phyloP scores from a whole-genome alignment of 2,329 filamentous ascomycete species.

The Paecilomyces fulvus region DNA sequence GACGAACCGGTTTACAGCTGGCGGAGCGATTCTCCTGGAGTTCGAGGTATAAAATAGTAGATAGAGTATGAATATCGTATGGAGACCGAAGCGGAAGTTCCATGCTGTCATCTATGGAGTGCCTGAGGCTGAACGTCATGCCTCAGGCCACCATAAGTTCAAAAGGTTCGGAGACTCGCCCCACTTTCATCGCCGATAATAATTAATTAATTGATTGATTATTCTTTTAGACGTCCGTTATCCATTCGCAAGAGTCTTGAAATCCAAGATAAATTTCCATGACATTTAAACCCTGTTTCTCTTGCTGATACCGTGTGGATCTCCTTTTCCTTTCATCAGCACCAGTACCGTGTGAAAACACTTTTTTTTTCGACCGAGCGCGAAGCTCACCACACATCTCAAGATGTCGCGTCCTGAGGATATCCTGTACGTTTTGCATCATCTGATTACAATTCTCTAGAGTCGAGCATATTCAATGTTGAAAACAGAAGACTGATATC shows the following conservation, averaged over 20 bases:
- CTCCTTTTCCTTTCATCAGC: neutral
- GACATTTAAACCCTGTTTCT: neutral
- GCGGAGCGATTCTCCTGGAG: neutral
- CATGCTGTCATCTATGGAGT: neutral
- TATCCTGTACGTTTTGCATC: constrained; percentile 75
- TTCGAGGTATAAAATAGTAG: neutral
- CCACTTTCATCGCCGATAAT: neutral
- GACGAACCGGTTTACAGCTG: neutral
- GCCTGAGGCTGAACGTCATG: neutral
- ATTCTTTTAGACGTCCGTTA: neutral
- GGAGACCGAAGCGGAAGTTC: neutral
- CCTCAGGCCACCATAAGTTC: neutral
- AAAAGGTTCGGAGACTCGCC: neutral
- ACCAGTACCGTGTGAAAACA: neutral
- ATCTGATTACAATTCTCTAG: constrained; percentile 13
- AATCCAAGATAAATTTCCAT: too few species aligned
- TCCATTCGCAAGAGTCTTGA: too few species aligned
- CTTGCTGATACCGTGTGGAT: neutral
- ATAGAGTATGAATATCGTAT: neutral
- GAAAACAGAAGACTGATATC: constrained; percentile 16
- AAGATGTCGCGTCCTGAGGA: constrained; percentile 97
- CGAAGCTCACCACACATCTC: constrained; percentile 9
- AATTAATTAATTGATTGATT: neutral
- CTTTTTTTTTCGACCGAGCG: neutral
- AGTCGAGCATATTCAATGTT: constrained; percentile 6